Evolutionary conservation across 371 early-diverging fungal genomes (phyloP).

Genomic region (Saksenaea oblongispora): DNA sequence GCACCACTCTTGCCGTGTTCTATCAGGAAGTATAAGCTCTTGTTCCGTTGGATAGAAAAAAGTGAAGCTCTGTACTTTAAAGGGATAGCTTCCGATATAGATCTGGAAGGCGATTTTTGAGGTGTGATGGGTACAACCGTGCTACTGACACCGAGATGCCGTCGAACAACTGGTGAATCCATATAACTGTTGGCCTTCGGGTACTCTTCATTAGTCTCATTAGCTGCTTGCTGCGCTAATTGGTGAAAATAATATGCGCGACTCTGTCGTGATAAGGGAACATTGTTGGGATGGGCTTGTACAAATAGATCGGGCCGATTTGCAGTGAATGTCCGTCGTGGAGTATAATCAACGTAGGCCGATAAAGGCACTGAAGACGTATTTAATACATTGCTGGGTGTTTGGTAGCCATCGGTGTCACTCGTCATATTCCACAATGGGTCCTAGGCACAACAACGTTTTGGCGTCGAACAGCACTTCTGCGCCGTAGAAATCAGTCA

Average conservation of each 20-base stretch:
- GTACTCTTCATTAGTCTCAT: not conserved
- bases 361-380: conserved; percentile 21
- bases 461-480: too few relatives aligned
- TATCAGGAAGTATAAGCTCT: not conserved
- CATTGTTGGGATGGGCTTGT: not conserved
- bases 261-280: conserved; percentile 24
- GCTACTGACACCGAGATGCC: conserved; percentile 32
- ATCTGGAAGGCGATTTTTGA: not conserved
- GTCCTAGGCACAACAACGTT: not conserved
- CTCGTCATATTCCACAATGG: not conserved
- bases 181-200: conserved; percentile 19
- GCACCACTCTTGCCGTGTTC: conserved; percentile 59
- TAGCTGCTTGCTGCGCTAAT: conserved; percentile 18
- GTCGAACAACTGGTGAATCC: conserved; percentile 45
- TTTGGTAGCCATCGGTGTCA: not conserved
- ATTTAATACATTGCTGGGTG: not conserved
- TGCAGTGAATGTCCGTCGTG: conserved; percentile 20
- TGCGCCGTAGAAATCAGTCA: too few relatives aligned
- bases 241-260: conserved; percentile 35
- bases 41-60: not conserved
- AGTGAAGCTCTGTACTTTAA: not conserved
- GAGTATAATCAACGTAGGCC: conserved; percentile 47
- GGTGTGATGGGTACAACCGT: conserved; percentile 13
- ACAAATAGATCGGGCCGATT: conserved; percentile 6
- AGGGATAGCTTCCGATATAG: not conserved